Evolutionary conservation across 2,329 filamentous ascomycete genomes (phyloP), one percentile per base, ranked within the genome.

Genomic region (Ascosphaera pollenicola): DNA sequence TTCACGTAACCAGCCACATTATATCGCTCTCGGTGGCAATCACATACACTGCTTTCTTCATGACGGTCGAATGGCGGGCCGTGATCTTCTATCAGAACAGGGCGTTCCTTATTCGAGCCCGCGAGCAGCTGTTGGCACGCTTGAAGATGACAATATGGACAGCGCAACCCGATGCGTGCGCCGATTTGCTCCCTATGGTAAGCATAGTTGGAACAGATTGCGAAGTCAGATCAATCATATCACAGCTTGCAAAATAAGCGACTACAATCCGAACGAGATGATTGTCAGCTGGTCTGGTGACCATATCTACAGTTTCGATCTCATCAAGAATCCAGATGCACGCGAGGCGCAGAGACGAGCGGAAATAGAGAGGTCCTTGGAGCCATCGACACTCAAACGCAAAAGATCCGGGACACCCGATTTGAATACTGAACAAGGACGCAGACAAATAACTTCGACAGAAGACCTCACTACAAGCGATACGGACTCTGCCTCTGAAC

Each of bases 41-140:
- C 73, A 78, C 52, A 60, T 75, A 8, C 72, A 78, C 49, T 76
- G 73, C 51, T 77, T 78, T 49, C 60, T 78, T 24, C 74, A 78
- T 49, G 74, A 78, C 50, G 63, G 74, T 41, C 66, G 74, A 5
- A 78, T 78, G 74, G 58, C 73, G 17, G 73, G 74, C 4, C 63
- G 73, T 34, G 69, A 78, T 49, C 57, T 58, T 19, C 53, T 65
- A 3, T 52, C 51, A 3, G 74, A 78, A 49, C 59, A 58, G 40
- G 73, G 73, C 6, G 30, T 32, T 7, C 30, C 30, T 13, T 32
- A 24, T 32, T 32, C 30, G n/a, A 32, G 10, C 11, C 5, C 30
- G 5, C 30, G n/a, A 13, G 30, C 30, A n/a, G 5, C 30, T 32
- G 30, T 32, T 13, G 30, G 30, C 5, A 32, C 30, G 10, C 58